Percentiles rank a stretch among this genome's conserved stretches.
phyloP scores from a whole-genome alignment of 306 rosid genomes.

The Rosa multiflora region DNA sequence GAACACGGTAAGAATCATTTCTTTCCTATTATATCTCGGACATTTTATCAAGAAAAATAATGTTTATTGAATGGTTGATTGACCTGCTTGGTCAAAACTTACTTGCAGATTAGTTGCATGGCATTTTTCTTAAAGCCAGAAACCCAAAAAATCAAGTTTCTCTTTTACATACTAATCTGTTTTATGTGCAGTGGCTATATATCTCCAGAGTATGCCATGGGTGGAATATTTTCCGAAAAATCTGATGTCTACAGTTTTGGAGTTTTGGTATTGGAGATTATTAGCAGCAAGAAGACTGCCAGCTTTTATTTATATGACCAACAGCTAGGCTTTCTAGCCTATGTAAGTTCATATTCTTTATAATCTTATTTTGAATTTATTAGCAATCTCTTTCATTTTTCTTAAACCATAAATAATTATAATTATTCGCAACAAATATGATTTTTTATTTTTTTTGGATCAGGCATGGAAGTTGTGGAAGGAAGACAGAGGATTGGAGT shows the following conservation, averaged over 20 bases:
- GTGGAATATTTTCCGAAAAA: conserved; percentile 27
- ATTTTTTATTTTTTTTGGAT: background rate
- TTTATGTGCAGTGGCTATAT: conserved; percentile 21
- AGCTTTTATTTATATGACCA: background rate
- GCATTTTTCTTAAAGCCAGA: background rate
- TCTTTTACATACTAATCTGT: background rate
- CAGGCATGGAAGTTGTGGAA: conserved; percentile 24
- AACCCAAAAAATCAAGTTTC: background rate
- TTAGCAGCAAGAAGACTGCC: conserved; percentile 27
- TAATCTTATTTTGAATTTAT: background rate
- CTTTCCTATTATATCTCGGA: background rate
- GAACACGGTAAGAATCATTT: conserved; percentile 27
- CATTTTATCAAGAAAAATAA: background rate
- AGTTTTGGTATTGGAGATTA: conserved; percentile 30
- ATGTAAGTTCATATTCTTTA: conserved; percentile 22
- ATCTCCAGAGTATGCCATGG: conserved; percentile 29
- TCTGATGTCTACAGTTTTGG: conserved; percentile 37
- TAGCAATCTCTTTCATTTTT: background rate
- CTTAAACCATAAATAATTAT: background rate
- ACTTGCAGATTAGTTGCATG: background rate
- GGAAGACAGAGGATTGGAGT: background rate
- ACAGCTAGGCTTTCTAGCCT: conserved; percentile 23
- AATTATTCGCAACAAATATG: background rate
- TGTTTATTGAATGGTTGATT: background rate
- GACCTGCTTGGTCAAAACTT: background rate